Evolutionary conservation across 1,284 basidiomycete genomes (phyloP), one percentile per base, ranked within the genome.

Genomic region (Rhodotorula sp.): DNA sequence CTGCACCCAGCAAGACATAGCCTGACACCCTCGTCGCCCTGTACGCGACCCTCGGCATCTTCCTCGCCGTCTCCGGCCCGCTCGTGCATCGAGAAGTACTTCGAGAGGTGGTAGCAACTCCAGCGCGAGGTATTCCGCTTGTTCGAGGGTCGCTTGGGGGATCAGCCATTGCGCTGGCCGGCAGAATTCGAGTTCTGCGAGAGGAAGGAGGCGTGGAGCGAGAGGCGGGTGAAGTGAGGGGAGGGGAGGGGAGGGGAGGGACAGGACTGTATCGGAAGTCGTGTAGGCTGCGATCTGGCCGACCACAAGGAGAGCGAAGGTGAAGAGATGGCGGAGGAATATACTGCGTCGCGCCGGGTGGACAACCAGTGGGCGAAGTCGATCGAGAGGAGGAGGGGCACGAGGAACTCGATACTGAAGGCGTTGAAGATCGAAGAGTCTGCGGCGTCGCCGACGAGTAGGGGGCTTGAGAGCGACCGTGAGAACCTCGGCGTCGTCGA

Each of bases 241-340:
- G 24, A n/a, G 26, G 37, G 15, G 20, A 28, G 9, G 16, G 13
- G n/a, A 26, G 34, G 15, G 46, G 24, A 30, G 22, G 44, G 46
- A 2, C 5, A 26, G 7, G 26, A 48, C 56, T 51, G 37, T 34
- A 64, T 56, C 30, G 13, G 56, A 46, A 5, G 65, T 62, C 18
- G 30, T n/a, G 48, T 37, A 67, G 54, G 57, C 60, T 7, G 59
- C 53, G 24, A 60, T 34, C 28, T 67, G 65, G 11, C 65, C 65
- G 40, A 60, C 52, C 10, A 66, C 48, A 1, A 66, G 46, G 6
- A 66, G 26, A 18, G 34, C 11, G 53, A 66, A 66, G 8, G 58
- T 66, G 59, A 66, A 66, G 3, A 48, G 2, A 26, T 66, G 65
- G 34, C 61, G 65, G 20, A 66, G 34, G 46, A 50, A 56, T 30